Base-by-base conservation (phyloP, 306 rosid genomes). In the Sicyos baderoa region DNA sequence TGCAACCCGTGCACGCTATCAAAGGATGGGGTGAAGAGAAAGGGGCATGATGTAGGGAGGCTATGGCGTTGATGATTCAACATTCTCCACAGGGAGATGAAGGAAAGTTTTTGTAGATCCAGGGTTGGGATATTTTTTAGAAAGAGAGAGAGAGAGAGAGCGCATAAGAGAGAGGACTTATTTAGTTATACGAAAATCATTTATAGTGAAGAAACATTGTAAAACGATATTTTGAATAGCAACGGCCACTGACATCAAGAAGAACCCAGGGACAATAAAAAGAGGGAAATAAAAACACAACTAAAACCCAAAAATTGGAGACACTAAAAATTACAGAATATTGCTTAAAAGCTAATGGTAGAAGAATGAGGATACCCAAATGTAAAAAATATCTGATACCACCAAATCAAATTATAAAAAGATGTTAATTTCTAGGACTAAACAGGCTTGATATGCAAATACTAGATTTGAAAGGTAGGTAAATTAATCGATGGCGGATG, bases 391-490 rank as follows among this genome's bases (percentile, higher is more conserved):
- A 61, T 10, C 49, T 35, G 19, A 60, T 3, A 60, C 25, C 14
- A 48, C 18, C 42, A 17, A 35, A 61, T 37, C 13, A n/a, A 61
- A 68, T 16, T 22, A 23, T 7, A 68, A 21, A 14, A 68, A 72
- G 29, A 60, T 44, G 55, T 73, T 29, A 29, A 29, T 35, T 68
- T 35, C 73, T 56, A 49, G 55, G 45, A 51, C 58, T 22, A 19
- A 64, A 19, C 53, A 44, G 11, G 53, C 18, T 64, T 42, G 52
- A 19, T 5, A 64, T 5, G 2, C 12, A 45, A 51, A 6, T 42
- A 44, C 32, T 21, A 64, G 18, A 44, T 64, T 40, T 44, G 3
- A 64, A 21, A 42, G 27, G 68, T n/a, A 42, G 70, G n/a, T 64
- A 62, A 35, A 35, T 40, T 40, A 63, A 50, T 42, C 5, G 17